phyloP scores from a whole-genome alignment of 2,329 filamentous ascomycete genomes.

The Fusarium sp. region DNA sequence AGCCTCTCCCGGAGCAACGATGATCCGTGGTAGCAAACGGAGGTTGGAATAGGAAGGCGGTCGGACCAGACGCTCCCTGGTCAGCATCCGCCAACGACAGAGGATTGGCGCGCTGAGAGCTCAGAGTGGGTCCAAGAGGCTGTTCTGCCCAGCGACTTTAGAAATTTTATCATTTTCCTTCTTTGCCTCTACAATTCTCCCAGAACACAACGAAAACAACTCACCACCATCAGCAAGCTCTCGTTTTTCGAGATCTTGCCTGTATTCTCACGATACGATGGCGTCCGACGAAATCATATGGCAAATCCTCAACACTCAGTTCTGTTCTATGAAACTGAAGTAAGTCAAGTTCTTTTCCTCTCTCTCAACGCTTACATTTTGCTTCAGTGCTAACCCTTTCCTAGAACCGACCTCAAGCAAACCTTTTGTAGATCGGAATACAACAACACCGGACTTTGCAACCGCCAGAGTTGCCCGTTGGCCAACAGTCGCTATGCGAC shows the following conservation, averaged over 20 bases:
- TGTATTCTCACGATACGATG: constrained; percentile 70
- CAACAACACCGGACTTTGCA: constrained; percentile 86
- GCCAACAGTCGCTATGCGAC: constrained; percentile 95
- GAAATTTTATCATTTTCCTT: constrained; percentile 15
- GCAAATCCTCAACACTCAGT: no score
- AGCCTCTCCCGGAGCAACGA: constrained; percentile 26
- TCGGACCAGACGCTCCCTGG: constrained; percentile 13
- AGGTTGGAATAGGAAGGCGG: constrained; percentile 29
- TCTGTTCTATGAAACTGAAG: no score
- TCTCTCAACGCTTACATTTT: no score
- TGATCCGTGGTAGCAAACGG: not conserved
- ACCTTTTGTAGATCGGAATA: no score
- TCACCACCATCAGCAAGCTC: not conserved
- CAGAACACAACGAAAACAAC: not conserved
- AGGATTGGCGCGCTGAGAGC: constrained; percentile 27
- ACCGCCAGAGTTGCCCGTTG: constrained; percentile 87
- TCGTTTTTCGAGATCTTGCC: constrained; percentile 1
- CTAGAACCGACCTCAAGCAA: no score
- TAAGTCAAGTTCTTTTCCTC: constrained; percentile 56
- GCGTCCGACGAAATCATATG: constrained; percentile 97
- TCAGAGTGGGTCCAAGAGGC: constrained; percentile 22
- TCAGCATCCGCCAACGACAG: constrained; percentile 19
- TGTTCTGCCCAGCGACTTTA: constrained; percentile 19
- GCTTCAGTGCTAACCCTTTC: no score
- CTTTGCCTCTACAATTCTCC: constrained; percentile 28